Evolutionary conservation across 306 rosid genomes (phyloP).

Genomic region (Lupinus albus): DNA sequence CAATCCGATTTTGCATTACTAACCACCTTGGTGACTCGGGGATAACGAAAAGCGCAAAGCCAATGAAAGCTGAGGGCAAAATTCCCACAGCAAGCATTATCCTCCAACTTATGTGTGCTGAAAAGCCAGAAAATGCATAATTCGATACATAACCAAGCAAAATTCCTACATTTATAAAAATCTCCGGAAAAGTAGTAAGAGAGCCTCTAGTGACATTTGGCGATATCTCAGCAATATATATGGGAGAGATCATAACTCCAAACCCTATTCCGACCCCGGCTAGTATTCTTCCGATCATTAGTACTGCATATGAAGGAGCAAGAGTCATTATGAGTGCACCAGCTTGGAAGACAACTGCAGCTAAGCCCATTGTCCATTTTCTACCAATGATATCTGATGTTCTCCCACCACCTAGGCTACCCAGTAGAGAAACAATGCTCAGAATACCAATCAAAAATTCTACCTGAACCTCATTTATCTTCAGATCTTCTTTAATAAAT

Average conservation of each 20-base stretch:
- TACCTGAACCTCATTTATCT: slow-evolving; percentile 73
- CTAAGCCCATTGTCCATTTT: slow-evolving; percentile 97
- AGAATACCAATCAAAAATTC: slow-evolving; percentile 86
- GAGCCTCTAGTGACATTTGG: slow-evolving; percentile 78
- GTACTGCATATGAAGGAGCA: too few species aligned
- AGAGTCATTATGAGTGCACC: too few species aligned
- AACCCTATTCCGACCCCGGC: slow-evolving; percentile 45
- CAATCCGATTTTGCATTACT: slow-evolving; percentile 72
- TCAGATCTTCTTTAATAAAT: slow-evolving; percentile 86
- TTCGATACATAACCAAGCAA: slow-evolving; percentile 89
- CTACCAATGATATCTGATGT: slow-evolving; percentile 86
- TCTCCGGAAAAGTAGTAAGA: slow-evolving; percentile 86
- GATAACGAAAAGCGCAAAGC: slow-evolving; percentile 75
- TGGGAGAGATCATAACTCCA: slow-evolving; percentile 90
- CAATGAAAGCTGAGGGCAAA: slow-evolving; percentile 80
- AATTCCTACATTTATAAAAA: slow-evolving; percentile 80
- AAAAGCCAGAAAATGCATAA: slow-evolving; percentile 74
- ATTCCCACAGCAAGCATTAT: slow-evolving; percentile 90
- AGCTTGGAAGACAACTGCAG: slow-evolving; percentile 43
- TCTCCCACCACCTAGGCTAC: slow-evolving; percentile 89
- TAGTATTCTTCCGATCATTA: too few species aligned
- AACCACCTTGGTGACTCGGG: slow-evolving; percentile 97
- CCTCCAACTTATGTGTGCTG: slow-evolving; percentile 80
- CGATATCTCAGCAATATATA: slow-evolving; percentile 87
- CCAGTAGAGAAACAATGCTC: slow-evolving; percentile 81